Base-by-base conservation (phyloP, 495 filamentous ascomycete species). In the Pyrenula aspistea region DNA sequence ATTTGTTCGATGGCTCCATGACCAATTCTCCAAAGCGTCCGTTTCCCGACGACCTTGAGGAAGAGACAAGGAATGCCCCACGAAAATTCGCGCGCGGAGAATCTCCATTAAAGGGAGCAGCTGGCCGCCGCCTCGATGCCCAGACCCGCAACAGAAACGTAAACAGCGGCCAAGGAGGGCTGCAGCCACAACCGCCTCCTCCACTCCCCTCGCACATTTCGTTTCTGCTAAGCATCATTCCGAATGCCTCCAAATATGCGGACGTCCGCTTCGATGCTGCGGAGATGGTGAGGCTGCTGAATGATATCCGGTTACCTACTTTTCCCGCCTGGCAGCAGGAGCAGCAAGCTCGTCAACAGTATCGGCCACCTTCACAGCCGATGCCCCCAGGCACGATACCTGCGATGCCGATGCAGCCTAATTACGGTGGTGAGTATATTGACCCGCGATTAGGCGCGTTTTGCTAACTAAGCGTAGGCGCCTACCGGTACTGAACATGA, bases 101-200 rank as follows among this genome's bases (percentile, higher is more conserved):
- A 52, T 95, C 89, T 15, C 92, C 94, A 0, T 75, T 97, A 23
- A 96, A 93, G 67, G 87, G 86, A 11, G 84, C 84, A 1, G 89
- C 91, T 20, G 86, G 87, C 42, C 83, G 91, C 42, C 82, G 89
- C 20, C 71, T 93, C 21, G 87, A 95, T 62, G 88, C 91, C 65
- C 85, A 89, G 58, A 82, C 80, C 61, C 82, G 86, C 22, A 73
- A 64, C 49, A 59, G 52, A 47, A 57, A 59, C 15, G 55, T 67
- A 24, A 72, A 74, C 47, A 70, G 61, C 24, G 61, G 68, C 10
- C 67, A 66, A 36, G 51, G 48, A 12, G 25, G 57, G 23, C 57
- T 54, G 55, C 70, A 59, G 56, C 61, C 51, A 55, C 64, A 21
- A 56, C 69, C 49, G 62, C 70, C 54, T 65, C 70, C 80, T 51